These are phyloP conservation scores for Stagonosporopsis cucurbitacearum DNA, from an alignment of 2,329 filamentous ascomycete genomes.

Conservation along the genomic window DNA sequence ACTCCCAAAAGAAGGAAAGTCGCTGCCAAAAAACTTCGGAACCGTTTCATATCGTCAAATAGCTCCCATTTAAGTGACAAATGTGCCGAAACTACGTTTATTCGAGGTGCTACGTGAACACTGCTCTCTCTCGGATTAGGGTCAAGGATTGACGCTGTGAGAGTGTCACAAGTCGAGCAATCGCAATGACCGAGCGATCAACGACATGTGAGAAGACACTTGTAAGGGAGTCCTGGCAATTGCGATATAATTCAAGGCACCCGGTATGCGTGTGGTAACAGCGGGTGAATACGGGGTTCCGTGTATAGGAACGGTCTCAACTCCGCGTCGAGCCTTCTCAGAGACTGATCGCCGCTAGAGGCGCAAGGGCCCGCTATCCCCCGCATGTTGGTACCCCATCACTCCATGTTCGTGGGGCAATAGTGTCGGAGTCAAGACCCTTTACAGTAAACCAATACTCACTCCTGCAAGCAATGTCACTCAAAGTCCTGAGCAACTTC, in stretches of 20 bases:
- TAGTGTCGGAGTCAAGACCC: conserved; percentile 8
- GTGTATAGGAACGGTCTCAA: conserved; percentile 4
- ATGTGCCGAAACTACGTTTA: conserved; percentile 1
- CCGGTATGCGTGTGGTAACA: not conserved
- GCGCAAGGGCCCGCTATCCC: conserved; percentile 16
- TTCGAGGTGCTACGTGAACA: not conserved
- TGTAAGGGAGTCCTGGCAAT: not conserved
- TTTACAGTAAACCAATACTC: conserved; percentile 10
- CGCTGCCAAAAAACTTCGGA: conserved; percentile 5
- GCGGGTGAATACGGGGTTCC: conserved; percentile 1
- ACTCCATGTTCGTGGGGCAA: not conserved
- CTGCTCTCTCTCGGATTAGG: not conserved
- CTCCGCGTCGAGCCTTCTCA: conserved; percentile 1
- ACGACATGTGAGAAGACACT: conserved; percentile 5
- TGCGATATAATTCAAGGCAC: not conserved
- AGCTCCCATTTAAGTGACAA: not conserved
- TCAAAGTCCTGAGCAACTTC: not conserved
- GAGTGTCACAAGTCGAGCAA: not conserved
- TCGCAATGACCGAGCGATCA: conserved; percentile 6
- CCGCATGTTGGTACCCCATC: conserved; percentile 7
- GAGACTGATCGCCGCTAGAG: conserved; percentile 3
- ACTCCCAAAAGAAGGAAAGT: conserved; percentile 11
- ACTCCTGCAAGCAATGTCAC: conserved; percentile 7
- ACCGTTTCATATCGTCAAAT: conserved; percentile 13
- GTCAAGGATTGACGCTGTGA: not conserved